Base-by-base conservation (phyloP, 345 rosid species). In the Schrenkiella parvula region DNA sequence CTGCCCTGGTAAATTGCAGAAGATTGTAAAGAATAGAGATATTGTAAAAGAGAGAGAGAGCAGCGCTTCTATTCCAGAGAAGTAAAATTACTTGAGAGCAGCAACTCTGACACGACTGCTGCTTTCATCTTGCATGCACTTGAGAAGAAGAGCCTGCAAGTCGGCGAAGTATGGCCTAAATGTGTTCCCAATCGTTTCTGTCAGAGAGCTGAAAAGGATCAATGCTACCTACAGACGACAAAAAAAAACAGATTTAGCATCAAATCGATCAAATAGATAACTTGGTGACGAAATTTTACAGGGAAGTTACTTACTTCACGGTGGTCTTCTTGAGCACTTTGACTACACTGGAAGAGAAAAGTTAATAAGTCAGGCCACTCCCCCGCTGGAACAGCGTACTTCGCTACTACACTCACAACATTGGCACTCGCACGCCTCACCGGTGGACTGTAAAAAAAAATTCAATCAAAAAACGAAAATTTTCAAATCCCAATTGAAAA, bases 351-450 rank as follows among this genome's bases (percentile, higher is more conserved):
- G 68, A 95, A 95, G 83, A 95, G 68, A 73, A 95, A 92, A 1
- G 91, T 85, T 64, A 95, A 79, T 50, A 95, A 82, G 71, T 95
- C 99, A 57, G 96, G 89, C 99, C 99, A 95, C 79, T 95, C 99
- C 56, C 99, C 99, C 1, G 89, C 90, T 14, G 96, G 96, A 70
- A 95, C 93, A 4, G 96, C 96, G 35, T 95, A 92, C 81, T 95
- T 95, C 0, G 99, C 97, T 9, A 92, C 77, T 2, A 95, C 86
- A 68, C 98, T 92, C 67, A 95, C 99, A 51, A 92, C 99, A 78
- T 95, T 92, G 10, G 99, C 99, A 73, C 99, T 95, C 17, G 99
- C 99, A 74, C 93, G 88, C 72, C 99, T 82, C 74, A 95, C 99
- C 0, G 92, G 96, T 2, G 93, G 82, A 74, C 99, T 95, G 76